A percentile compares a stretch with the other conserved stretches of the same genome.
Conservation (phyloP, 139 green algal species). For the Chlorella sp. region DNA sequence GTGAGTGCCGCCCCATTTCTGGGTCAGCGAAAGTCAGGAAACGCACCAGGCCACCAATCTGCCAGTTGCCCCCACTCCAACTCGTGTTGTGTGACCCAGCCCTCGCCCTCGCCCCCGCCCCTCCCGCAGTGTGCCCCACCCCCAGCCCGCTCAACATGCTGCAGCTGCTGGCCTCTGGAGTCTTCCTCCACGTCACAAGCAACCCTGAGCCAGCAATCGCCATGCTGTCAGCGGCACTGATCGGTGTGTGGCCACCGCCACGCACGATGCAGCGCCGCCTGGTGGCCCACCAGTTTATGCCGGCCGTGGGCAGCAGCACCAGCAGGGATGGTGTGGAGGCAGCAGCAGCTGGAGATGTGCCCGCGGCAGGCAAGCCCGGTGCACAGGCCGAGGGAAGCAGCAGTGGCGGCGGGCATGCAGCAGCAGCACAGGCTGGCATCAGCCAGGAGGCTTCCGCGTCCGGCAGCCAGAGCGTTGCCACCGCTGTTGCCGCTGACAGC, state of each 20-base stretch:
- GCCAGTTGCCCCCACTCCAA: background rate
- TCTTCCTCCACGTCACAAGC: constrained; percentile 26
- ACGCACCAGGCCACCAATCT: background rate
- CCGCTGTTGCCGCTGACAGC: background rate
- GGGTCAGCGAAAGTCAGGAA: no score
- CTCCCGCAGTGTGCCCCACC: constrained; percentile 1
- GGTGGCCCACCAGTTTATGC: constrained; percentile 19
- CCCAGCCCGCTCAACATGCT: constrained; percentile 21
- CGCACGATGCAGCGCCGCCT: constrained; percentile 14
- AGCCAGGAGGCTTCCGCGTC: no score
- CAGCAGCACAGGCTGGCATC: background rate
- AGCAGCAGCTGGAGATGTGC: background rate
- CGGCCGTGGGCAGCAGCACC: background rate
- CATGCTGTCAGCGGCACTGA: constrained; percentile 29
- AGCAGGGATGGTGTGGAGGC: background rate
- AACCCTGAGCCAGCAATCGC: constrained; percentile 17
- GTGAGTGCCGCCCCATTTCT: no score
- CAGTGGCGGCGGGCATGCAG: no score
- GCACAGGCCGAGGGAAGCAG: background rate
- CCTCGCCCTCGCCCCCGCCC: no score
- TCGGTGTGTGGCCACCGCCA: constrained; percentile 17
- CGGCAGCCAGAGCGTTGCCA: background rate
- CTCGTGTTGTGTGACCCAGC: background rate
- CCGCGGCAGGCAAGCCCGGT: background rate
- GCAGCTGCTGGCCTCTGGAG: constrained; percentile 11